These are phyloP conservation scores for Trifolium subterraneum DNA, from an alignment of 306 rosid genomes.

Conservation along the genomic window DNA sequence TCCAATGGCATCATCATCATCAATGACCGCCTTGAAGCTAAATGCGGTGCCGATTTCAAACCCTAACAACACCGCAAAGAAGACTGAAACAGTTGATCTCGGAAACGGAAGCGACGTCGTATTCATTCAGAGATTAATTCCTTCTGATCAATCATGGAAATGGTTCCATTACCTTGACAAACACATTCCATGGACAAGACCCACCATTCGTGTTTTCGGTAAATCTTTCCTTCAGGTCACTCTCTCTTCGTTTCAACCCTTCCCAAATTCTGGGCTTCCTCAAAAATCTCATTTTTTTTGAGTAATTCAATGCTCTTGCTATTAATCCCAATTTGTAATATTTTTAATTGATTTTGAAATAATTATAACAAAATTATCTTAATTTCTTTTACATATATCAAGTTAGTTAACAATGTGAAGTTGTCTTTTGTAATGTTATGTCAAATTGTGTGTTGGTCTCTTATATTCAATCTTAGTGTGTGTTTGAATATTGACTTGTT, in stretches of 20 bases:
- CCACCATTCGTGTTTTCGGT: conserved; percentile 86
- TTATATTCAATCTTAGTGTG: no score
- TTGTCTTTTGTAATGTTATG: conserved; percentile 15
- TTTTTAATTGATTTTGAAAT: no score
- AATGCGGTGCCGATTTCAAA: conserved; percentile 44
- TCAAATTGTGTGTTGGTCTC: not conserved
- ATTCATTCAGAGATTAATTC: conserved; percentile 56
- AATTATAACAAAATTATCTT: not conserved
- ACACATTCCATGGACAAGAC: conserved; percentile 82
- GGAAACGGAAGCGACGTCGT: conserved; percentile 83
- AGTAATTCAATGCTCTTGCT: not conserved
- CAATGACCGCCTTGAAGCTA: conserved; percentile 62
- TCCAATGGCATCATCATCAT: conserved; percentile 11
- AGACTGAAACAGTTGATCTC: conserved; percentile 55
- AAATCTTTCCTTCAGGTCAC: conserved; percentile 69
- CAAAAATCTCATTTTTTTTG: conserved; percentile 10
- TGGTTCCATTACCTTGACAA: conserved; percentile 76
- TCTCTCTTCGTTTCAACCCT: conserved; percentile 15
- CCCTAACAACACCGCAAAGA: conserved; percentile 47
- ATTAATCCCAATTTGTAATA: not conserved
- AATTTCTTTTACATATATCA: not conserved
- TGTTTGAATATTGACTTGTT: no score
- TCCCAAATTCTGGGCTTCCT: not conserved
- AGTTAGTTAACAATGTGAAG: conserved; percentile 14
- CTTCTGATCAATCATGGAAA: conserved; percentile 70